A percentile compares a stretch with the other conserved stretches of the same genome.
These are phyloP conservation scores for Mesostigma viride DNA, from an alignment of 139 green algal species.

Conservation along the genomic window DNA sequence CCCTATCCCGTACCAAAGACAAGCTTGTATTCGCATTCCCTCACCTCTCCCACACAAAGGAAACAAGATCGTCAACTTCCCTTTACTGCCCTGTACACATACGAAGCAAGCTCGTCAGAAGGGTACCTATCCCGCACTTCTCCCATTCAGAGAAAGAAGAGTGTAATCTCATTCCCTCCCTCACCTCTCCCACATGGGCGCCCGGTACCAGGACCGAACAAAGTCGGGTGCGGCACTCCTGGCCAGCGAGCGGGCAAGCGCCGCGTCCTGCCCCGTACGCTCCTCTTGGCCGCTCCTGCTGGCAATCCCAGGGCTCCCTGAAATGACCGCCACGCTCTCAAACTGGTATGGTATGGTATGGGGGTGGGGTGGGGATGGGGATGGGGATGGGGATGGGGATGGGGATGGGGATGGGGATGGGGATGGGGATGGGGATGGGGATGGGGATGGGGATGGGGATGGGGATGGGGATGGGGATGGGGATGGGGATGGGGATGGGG, in stretches of 20 bases:
- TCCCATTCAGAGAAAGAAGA: no score
- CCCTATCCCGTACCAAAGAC: no score
- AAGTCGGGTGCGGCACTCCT: background rate
- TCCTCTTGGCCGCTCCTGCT: background rate
- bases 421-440: background rate
- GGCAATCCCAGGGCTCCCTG: background rate
- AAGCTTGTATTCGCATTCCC: no score
- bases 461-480: background rate
- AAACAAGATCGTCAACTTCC: no score
- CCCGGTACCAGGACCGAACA: background rate
- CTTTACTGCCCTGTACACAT: no score
- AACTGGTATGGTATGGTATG: background rate
- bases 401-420: background rate
- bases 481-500: background rate
- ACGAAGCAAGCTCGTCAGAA: no score
- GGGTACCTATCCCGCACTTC: no score
- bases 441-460: background rate
- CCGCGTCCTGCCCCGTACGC: background rate
- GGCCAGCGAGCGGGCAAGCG: background rate
- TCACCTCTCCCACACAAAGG: no score
- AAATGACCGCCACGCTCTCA: background rate
- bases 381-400: background rate
- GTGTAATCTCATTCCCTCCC: no score
- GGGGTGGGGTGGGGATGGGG: background rate
- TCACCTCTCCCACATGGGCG: background rate